These are phyloP conservation scores for Cymbidium sinense DNA, from an alignment of 106 monocot genomes.

Conservation along the genomic window DNA sequence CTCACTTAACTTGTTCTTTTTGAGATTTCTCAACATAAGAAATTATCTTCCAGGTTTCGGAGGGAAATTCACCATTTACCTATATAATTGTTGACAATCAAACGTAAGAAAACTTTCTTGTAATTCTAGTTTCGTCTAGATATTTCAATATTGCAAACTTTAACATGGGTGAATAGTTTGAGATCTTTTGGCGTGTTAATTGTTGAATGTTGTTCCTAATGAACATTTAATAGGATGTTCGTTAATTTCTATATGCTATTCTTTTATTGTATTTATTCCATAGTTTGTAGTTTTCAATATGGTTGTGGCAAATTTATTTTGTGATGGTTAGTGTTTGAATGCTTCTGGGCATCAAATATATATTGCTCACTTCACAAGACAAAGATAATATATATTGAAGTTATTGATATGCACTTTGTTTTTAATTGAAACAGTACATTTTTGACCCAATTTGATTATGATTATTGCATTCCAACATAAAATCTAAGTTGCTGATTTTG, in stretches of 20 bases:
- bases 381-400: too few relatives aligned
- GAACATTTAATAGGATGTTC: not conserved
- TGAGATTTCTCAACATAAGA: conserved; percentile 1
- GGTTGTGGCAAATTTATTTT: not conserved
- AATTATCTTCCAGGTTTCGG: conserved; percentile 53
- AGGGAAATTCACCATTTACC: conserved; percentile 92
- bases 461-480: too few relatives aligned
- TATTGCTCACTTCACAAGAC: too few relatives aligned
- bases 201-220: not conserved
- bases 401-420: too few relatives aligned
- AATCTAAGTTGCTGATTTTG: too few relatives aligned
- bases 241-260: not conserved
- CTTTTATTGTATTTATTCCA: not conserved
- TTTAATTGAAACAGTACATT: too few relatives aligned
- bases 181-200: not conserved
- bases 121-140: not conserved
- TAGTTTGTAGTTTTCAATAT: not conserved
- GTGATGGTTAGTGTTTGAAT: not conserved
- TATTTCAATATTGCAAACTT: not conserved
- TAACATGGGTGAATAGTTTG: not conserved
- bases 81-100: conserved; percentile 92
- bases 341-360: not conserved
- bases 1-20: not conserved
- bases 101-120: conserved; percentile 48
- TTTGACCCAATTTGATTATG: too few relatives aligned